Conservation (phyloP, 139 green algal species). For the Pedinophyceae sp. region DNA sequence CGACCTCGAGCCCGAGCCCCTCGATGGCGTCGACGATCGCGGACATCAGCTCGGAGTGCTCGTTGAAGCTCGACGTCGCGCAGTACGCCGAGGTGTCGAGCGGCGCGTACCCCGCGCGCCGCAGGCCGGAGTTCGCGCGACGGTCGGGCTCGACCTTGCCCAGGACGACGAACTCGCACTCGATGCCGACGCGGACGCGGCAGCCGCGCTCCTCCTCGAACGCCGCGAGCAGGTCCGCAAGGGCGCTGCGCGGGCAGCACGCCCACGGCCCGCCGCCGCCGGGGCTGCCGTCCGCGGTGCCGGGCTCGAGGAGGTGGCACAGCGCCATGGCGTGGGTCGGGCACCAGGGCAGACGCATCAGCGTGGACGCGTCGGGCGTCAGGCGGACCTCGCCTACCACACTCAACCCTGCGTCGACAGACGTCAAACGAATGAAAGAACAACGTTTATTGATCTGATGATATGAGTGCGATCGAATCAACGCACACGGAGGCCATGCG, state of each 20-base stretch:
- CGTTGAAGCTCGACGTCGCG: constrained; percentile 15
- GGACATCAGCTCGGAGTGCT: constrained; percentile 22
- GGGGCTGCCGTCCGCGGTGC: no score
- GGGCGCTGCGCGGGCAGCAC: constrained; percentile 23
- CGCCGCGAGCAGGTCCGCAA: constrained; percentile 8
- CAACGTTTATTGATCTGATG: no score
- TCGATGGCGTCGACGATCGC: constrained; percentile 24
- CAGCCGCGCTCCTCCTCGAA: constrained; percentile 3
- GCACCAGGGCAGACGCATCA: constrained; percentile 11
- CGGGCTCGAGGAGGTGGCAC: not conserved
- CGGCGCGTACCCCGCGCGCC: not conserved
- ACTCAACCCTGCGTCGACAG: constrained; percentile 10
- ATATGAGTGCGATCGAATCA: no score
- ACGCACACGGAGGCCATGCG: no score
- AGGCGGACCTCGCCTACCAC: constrained; percentile 23
- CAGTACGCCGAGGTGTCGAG: constrained; percentile 26
- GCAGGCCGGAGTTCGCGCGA: not conserved
- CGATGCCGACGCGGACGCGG: constrained; percentile 20
- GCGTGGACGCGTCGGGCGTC: constrained; percentile 7
- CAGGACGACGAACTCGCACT: constrained; percentile 37
- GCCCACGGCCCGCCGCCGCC: constrained; percentile 10
- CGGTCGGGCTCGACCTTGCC: not conserved
- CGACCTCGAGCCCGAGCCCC: constrained; percentile 17
- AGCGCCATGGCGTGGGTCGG: constrained; percentile 8
- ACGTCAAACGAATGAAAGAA: no score